Base-by-base conservation (phyloP, 2,329 filamentous ascomycete species). In the Pseudonectria foliicola region DNA sequence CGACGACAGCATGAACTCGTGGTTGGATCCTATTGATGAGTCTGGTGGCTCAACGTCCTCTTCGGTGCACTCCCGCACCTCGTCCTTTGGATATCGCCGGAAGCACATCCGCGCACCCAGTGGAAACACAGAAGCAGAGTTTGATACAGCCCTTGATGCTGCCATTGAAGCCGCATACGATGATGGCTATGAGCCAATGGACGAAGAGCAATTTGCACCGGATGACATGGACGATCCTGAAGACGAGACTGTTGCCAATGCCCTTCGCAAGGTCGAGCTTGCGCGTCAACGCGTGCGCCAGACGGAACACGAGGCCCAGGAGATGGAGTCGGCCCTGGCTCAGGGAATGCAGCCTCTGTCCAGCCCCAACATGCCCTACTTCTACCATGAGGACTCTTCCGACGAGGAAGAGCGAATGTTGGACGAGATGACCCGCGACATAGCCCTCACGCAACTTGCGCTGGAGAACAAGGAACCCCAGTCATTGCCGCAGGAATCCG, bases 161-260 rank as follows among this genome's bases (percentile, higher is more conserved):
- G 92, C 92, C 11, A 89, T 96, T 7, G 92, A 96, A 60, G 90
- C 90, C 33, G 92, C 90, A 5, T 98, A 96, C 57, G 84, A 95
- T 56, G 88, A 95, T 43, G 85, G 85, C 1, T 85, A 87, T 44
- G 88, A 95, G 54, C 84, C 84, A 4, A 77, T 75, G 57, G 70
- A 71, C 13, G 60, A 70, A 6, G 63, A 66, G 15, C 61, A 68
- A n/a, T 46, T 55, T n/a, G 44, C 40, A 7, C 21, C 45, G 37
- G 53, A 62, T 29, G 54, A 59, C 15, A 53, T 62, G 25, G 57
- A 66, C 30, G 60, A 62, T 26, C 52, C 56, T 3, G 61, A 54
- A n/a, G 57, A 66, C 11, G 60, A 73, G 21, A 60, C 68, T 14
- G 66, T 73, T 7, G 68, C 66, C 1, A 75, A 74, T 42, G 74